Conservation (phyloP, 306 rosid species). For the Begonia loranthoides region DNA sequence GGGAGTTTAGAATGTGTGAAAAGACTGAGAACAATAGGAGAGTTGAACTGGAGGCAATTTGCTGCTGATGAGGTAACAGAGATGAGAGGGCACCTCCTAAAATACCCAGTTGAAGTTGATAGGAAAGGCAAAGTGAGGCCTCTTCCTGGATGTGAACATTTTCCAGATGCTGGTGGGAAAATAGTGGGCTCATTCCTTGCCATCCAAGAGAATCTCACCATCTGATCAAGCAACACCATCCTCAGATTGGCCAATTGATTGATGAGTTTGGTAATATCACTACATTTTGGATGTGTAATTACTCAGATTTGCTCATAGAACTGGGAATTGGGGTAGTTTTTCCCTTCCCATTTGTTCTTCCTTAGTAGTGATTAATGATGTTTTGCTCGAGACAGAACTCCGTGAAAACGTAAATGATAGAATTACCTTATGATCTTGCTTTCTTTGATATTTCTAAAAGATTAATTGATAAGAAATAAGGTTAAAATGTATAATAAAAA, state of each 20-base stretch:
- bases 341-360: too few species aligned
- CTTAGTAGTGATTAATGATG: too few species aligned
- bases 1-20: constrained; percentile 79
- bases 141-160: constrained; percentile 60
- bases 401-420: too few species aligned
- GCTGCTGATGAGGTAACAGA: constrained; percentile 56
- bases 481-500: too few species aligned
- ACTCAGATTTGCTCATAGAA: too few species aligned
- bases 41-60: constrained; percentile 72
- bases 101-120: constrained; percentile 82
- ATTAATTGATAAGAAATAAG: too few species aligned
- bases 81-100: constrained; percentile 72
- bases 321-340: too few species aligned
- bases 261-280: too few species aligned
- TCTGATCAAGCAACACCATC: constrained; percentile 21
- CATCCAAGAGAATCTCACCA: constrained; percentile 85
- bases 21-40: constrained; percentile 56
- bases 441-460: too few species aligned
- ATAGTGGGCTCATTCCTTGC: constrained; percentile 77
- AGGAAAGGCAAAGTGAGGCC: constrained; percentile 63
- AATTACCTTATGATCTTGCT: too few species aligned
- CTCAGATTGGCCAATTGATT: neutral
- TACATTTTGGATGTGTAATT: too few species aligned
- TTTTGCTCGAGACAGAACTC: too few species aligned
- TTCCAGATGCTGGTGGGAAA: constrained; percentile 91